Percentiles rank a stretch among this genome's conserved stretches.
Evolutionary conservation across 2,329 filamentous ascomycete genomes (phyloP).

Genomic region (Metarhizium album): DNA sequence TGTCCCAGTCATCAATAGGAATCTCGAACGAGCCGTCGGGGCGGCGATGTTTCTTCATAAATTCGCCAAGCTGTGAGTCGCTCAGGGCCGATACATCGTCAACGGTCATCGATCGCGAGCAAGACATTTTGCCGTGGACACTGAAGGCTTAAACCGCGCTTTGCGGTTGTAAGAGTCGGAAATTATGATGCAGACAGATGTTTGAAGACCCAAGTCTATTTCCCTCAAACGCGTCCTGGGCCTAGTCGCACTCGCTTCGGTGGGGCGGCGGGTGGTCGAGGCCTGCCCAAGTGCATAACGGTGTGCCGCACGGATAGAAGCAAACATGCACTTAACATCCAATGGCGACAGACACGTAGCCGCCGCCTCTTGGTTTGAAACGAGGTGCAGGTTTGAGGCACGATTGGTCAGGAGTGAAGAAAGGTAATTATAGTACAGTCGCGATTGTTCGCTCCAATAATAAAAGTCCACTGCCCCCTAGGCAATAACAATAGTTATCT

Average conservation of each 20-base stretch:
- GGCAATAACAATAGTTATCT: neutral
- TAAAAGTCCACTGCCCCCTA: neutral
- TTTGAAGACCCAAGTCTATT: neutral
- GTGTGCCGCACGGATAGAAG: too few relatives aligned
- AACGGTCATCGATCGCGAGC: neutral
- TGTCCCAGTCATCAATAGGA: constrained; percentile 8
- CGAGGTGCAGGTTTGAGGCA: neutral
- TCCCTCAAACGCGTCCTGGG: neutral
- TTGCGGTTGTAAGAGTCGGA: neutral
- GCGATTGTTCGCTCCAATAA: neutral
- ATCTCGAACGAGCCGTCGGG: constrained; percentile 9
- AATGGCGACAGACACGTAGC: neutral
- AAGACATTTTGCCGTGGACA: neutral
- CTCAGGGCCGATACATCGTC: constrained; percentile 7
- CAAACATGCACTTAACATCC: neutral
- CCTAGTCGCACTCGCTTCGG: too few relatives aligned
- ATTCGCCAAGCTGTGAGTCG: constrained; percentile 11
- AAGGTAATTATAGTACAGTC: too few relatives aligned
- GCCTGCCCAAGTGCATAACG: too few relatives aligned
- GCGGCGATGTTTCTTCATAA: constrained; percentile 10
- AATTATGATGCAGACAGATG: neutral
- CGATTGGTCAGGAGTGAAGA: neutral
- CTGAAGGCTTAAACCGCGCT: neutral
- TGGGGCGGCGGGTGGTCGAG: too few relatives aligned
- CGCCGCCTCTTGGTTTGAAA: neutral